Percentiles rank a stretch among this genome's conserved stretches.
These are phyloP conservation scores for Candida silvicultrix DNA, from an alignment of 805 yeast species.

Conservation along the genomic window DNA sequence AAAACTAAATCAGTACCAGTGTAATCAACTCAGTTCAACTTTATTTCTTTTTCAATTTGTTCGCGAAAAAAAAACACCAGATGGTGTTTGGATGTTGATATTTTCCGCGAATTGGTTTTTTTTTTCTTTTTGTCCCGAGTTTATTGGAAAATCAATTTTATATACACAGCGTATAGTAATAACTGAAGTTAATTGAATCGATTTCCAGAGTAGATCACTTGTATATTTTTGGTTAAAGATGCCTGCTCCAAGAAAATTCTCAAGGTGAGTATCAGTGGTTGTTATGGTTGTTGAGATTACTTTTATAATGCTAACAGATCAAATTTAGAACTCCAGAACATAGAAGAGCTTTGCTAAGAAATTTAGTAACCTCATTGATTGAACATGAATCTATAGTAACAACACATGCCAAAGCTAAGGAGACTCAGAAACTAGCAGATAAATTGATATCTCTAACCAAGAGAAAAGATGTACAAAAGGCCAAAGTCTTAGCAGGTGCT, in stretches of 20 bases:
- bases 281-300: no score
- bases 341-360: constrained; percentile 45
- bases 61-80: no score
- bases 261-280: constrained; percentile 11
- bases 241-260: constrained; percentile 21
- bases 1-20: background rate
- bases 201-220: background rate
- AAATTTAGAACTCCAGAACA: constrained; percentile 21
- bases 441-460: constrained; percentile 57
- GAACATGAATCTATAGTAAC: constrained; percentile 69
- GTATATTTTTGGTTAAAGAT: constrained; percentile 2
- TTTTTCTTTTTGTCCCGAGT: no score
- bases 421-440: constrained; percentile 58
- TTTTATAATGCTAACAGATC: no score
- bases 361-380: constrained; percentile 59
- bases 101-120: no score
- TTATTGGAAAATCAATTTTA: no score
- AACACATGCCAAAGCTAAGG: constrained; percentile 70
- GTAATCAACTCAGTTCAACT: no score
- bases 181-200: no score
- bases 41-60: no score
- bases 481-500: constrained; percentile 30
- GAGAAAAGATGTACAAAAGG: constrained; percentile 22
- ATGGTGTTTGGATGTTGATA: constrained; percentile 1
- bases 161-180: no score